Evolutionary conservation across 495 filamentous ascomycete genomes (phyloP), one percentile per base, ranked within the genome.

Genomic region (Cladorrhinum samala): DNA sequence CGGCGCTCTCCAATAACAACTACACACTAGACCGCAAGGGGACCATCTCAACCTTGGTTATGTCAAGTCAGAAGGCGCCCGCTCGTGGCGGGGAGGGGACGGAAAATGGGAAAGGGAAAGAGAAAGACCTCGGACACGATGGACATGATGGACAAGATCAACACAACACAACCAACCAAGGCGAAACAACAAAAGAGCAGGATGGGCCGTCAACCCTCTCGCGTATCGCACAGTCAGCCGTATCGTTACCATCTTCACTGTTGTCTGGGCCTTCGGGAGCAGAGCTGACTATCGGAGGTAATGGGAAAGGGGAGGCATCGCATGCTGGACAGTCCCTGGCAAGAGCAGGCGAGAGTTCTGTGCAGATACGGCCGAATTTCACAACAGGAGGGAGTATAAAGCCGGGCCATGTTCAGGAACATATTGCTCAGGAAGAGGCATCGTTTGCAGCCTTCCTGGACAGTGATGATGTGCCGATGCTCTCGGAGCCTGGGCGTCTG

Each of bases 291-390:
- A 33, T 57, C 16, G 58, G 49, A 4, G 43, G 44, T 5, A 37
- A 16, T 16, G 62, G 60, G 40, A 68, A 68, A n/a, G 66, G 59
- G 11, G 56, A 51, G 13, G 50, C 46, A 3, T 61, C 63, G 7
- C 50, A 47, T 14, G 19, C 50, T 3, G 47, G 16, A 11, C 49
- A 63, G 27, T 44, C 40, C 2, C 44, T 58, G 2, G 56, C 30
- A 14, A 41, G 54, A 23, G 54, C 33, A 6, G 55, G 55, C 20
- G 64, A 67, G 46, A 67, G 57, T 40, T 63, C 64, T n/a, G 48
- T 55, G 3, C 61, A 59, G 39, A 16, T 57, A 38, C 53, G 43
- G 21, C 78, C 89, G 63, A 92, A 90, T 73, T 74, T 83, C 65
- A 91, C 42, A 39, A 37, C 30, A 7, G 53, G 54, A 27, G 55